These are phyloP conservation scores for Cyclanthera cordifolia DNA, from an alignment of 306 rosid species.

Conservation along the genomic window DNA sequence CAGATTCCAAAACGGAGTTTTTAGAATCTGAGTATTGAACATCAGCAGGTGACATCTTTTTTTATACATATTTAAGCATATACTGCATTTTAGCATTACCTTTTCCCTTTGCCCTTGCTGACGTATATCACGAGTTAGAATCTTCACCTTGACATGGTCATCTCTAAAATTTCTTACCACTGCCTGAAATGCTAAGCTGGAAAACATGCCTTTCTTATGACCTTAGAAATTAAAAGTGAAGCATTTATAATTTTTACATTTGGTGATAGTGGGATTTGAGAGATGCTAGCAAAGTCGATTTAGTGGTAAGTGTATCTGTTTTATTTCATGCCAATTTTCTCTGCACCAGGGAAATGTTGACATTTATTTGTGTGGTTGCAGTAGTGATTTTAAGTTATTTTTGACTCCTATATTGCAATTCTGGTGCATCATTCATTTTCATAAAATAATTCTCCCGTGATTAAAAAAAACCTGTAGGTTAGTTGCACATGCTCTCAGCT, in stretches of 20 bases:
- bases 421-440: background rate
- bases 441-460: constrained; percentile 18
- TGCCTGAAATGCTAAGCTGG: background rate
- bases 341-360: background rate
- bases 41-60: background rate
- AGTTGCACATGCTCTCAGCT: constrained; percentile 64
- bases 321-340: background rate
- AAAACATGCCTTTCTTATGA: constrained; percentile 2
- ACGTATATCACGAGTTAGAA: background rate
- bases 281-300: background rate
- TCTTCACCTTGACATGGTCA: background rate
- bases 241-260: background rate
- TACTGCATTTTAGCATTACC: background rate
- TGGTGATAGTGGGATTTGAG: background rate
- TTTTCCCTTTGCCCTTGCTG: background rate
- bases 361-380: background rate
- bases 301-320: background rate
- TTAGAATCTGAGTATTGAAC: background rate
- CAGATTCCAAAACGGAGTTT: background rate
- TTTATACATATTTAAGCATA: background rate
- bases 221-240: background rate
- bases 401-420: background rate
- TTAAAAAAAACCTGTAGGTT: constrained; percentile 43
- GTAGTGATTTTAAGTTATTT: background rate
- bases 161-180: background rate